Evolutionary conservation across 2,329 filamentous ascomycete genomes (phyloP), one percentile per base, ranked within the genome.

Genomic region (Xylariaceae sp.): DNA sequence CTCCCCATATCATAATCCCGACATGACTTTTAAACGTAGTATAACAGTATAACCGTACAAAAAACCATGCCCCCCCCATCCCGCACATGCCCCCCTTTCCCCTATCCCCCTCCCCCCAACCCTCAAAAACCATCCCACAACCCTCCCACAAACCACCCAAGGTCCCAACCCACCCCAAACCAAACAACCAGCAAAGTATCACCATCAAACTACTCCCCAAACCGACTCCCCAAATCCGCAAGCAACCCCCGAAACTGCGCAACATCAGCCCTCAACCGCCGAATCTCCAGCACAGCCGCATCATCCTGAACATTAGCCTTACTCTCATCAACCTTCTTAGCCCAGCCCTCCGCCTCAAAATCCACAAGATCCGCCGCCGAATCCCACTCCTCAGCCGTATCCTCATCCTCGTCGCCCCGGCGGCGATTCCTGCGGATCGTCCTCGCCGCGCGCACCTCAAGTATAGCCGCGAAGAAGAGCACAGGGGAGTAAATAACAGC

Each of bases 361-460:
- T 96, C 87, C 18, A 92, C 68, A 49, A 88, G 80, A 6, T 76
- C 76, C 8, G 77, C 72, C 67, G 92, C 76, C 69, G 96, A 87
- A 73, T 99, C 94, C 94, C 94, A 99, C 68, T 96, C 92, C 67
- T 97, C 88, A 8, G 87, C 74, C 0, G 84, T 84, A 61, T 96
- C 91, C 62, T 99, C 94, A 61, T 99, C 94, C 2, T 87, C 87
- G 61, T 96, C 92, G 37, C 92, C 90, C 15, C 88, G 76, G 15
- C 80, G 80, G 1, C 94, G 80, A 68, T 97, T 97, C 51, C 76
- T 77, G 21, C 78, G 79, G 41, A 96, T 89, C 2, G 76, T 76
- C 34, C 77, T 75, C 0, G 89, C 89, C 6, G 80, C 79, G 12
- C 78, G 77, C 12, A 79, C 83, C 71, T 94, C 89, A 46, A 87